Evolutionary conservation across 1,139 yeast species (phyloP).

Genomic region (Kurtzmaniella natalensis): DNA sequence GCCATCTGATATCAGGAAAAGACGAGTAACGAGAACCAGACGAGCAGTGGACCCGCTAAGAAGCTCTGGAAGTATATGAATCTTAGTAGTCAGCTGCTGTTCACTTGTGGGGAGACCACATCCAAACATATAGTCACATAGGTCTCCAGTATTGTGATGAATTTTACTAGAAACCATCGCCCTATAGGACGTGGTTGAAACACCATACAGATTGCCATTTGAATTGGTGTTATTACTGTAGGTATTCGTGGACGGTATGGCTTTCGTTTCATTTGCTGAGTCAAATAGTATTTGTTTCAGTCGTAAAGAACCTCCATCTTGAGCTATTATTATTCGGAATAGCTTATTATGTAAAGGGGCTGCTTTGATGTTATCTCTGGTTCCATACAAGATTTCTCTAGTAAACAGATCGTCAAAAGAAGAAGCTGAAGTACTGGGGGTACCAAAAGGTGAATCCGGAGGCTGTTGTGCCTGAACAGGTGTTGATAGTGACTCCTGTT

Average conservation of each 20-base stretch:
- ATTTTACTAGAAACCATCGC: conserved; percentile 13
- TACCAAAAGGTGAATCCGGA: not conserved
- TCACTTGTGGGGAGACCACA: conserved; percentile 52
- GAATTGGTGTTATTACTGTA: conserved; percentile 1
- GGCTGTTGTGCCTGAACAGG: conserved; percentile 11
- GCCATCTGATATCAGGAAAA: conserved; percentile 38
- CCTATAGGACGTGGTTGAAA: not conserved
- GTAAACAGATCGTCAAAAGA: conserved; percentile 42
- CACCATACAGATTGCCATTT: no score
- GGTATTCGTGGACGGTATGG: conserved; percentile 15
- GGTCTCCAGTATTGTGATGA: conserved; percentile 40
- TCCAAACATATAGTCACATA: conserved; percentile 54
- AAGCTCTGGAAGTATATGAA: conserved; percentile 44
- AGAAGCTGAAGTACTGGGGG: conserved; percentile 9
- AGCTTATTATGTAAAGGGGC: conserved; percentile 28
- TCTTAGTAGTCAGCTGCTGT: conserved; percentile 39
- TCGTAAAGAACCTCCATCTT: conserved; percentile 49
- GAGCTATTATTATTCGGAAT: conserved; percentile 45
- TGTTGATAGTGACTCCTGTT: conserved; percentile 15
- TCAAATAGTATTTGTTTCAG: conserved; percentile 48
- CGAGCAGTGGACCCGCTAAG: conserved; percentile 24
- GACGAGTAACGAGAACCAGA: conserved; percentile 42
- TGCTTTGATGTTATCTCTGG: conserved; percentile 29
- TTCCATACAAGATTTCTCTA: conserved; percentile 40
- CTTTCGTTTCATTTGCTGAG: no score